Percentiles rank a stretch among this genome's conserved stretches.
phyloP scores from a whole-genome alignment of 345 rosid species.

The Gossypioides kirkii region DNA sequence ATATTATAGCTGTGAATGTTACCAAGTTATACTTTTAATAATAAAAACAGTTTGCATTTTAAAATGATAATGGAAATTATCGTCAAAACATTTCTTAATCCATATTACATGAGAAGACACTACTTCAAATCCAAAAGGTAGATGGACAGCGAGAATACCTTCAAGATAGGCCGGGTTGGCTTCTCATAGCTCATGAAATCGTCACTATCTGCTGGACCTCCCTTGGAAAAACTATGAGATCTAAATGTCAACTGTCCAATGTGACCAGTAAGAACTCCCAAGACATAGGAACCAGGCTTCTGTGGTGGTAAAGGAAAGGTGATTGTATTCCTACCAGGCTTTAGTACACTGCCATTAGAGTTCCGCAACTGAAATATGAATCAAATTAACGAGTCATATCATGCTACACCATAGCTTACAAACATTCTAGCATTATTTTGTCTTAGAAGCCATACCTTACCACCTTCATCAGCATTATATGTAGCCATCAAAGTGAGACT shows the following conservation, averaged over 20 bases:
- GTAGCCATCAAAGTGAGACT: slow-evolving; percentile 85
- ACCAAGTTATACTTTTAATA: background rate
- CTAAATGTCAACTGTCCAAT: slow-evolving; percentile 88
- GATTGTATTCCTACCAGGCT: slow-evolving; percentile 69
- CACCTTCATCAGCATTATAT: slow-evolving; percentile 77
- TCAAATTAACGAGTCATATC: slow-evolving; percentile 9
- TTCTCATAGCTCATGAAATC: slow-evolving; percentile 95
- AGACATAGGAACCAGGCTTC: slow-evolving; percentile 88
- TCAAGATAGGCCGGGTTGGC: slow-evolving; percentile 87
- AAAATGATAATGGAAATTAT: background rate
- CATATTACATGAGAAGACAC: background rate
- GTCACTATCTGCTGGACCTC: slow-evolving; percentile 92
- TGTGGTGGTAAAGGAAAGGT: slow-evolving; percentile 80
- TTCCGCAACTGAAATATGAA: slow-evolving; percentile 65
- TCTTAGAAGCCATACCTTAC: slow-evolving; percentile 51
- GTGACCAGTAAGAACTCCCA: slow-evolving; percentile 93
- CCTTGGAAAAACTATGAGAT: slow-evolving; percentile 95
- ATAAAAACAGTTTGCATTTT: background rate
- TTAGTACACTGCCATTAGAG: slow-evolving; percentile 60
- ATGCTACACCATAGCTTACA: background rate
- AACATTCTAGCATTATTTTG: slow-evolving; percentile 3
- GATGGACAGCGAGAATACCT: slow-evolving; percentile 41
- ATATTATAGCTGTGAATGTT: slow-evolving; percentile 1
- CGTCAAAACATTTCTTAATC: background rate
- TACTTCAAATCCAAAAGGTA: background rate